Evolutionary conservation across 352 stramenopile species (phyloP).

Genomic region (Phytophthora nicotianae): DNA sequence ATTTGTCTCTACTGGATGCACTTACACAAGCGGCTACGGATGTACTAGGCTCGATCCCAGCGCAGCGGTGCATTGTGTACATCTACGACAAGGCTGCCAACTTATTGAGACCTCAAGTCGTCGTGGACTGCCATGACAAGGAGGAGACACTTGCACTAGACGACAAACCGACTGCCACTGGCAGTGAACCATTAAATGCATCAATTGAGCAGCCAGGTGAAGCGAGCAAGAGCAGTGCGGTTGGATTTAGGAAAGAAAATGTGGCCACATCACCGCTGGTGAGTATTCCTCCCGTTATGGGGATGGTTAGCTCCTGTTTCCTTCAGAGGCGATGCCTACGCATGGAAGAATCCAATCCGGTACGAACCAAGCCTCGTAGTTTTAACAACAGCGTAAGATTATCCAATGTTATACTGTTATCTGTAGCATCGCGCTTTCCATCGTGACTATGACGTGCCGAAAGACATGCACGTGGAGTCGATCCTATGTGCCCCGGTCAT

Average conservation of each 20-base stretch:
- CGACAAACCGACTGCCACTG: neutral
- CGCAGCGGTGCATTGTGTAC: slow-evolving; percentile 57
- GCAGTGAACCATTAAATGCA: neutral
- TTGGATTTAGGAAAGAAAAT: neutral
- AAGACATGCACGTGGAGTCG: slow-evolving; percentile 53
- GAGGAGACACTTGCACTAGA: neutral
- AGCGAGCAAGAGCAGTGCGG: neutral
- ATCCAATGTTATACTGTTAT: neutral
- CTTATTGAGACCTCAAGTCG: slow-evolving; percentile 45
- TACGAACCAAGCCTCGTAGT: slow-evolving; percentile 12
- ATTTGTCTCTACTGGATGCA: slow-evolving; percentile 38
- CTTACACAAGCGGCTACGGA: slow-evolving; percentile 47
- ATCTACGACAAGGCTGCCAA: slow-evolving; percentile 61
- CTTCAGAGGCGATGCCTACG: slow-evolving; percentile 57
- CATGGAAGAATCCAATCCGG: slow-evolving; percentile 61
- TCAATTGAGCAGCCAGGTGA: neutral
- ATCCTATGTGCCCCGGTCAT: slow-evolving; percentile 63
- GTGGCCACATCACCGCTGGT: slow-evolving; percentile 5
- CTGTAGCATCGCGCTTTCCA: slow-evolving; percentile 59
- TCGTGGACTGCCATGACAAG: slow-evolving; percentile 17
- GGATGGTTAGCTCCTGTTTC: slow-evolving; percentile 63
- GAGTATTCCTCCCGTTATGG: slow-evolving; percentile 58
- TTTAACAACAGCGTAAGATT: neutral
- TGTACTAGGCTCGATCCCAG: slow-evolving; percentile 41
- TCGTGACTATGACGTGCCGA: slow-evolving; percentile 65